Evolutionary conservation across 208 protist species (phyloP), one percentile per base, ranked within the genome.

Genomic region (Leptomonas pyrrhocoris): DNA sequence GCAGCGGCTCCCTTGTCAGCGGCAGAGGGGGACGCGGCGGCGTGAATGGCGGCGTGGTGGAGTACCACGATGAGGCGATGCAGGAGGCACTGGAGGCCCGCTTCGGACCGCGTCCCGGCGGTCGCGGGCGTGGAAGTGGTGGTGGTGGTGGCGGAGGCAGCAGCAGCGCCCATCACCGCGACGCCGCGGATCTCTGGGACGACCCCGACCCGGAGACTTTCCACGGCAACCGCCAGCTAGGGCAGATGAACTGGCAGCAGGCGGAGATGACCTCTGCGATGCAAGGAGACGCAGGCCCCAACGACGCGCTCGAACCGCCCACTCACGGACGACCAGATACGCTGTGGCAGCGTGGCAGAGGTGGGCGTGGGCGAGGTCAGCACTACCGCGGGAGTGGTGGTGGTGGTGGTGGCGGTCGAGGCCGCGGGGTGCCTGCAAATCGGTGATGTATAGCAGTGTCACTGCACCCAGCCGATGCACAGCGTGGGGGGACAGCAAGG

Each of bases 221-320:
- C 58, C 83, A 89, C 64, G 89, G 89, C 34, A 94, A 74, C 59
- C 81, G 83, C 57, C 71, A 73, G 1, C 48, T 82, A 54, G 81
- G 81, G 5, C 75, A 88, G 27, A 79, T 90, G 77, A 93, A 90
- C 62, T 95, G 90, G 86, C 86, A 93, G 66, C 85, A 92, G 67
- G 72, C 69, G 19, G 81, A 95, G 67, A 56, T 94, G 49, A 51
- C 74, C 25, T 48, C 67, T 19, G 40, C 36, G 1, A 38, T 46
- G n/a, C 56, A 54, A 45, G 58, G 21, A 59, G 81, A 76, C 42
- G 51, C 16, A 34, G 48, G 4, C 51, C 54, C 73, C 34, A 38
- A 3, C 68, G 72, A 68, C 27, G 59, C 30, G 23, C 43, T 77
- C 30, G 72, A 72, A 51, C 49, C 40, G 43, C 27, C 38, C n/a